Evolutionary conservation across 176 grass and related monocot genomes (phyloP).

Genomic region (Oropetium thomaeum): DNA sequence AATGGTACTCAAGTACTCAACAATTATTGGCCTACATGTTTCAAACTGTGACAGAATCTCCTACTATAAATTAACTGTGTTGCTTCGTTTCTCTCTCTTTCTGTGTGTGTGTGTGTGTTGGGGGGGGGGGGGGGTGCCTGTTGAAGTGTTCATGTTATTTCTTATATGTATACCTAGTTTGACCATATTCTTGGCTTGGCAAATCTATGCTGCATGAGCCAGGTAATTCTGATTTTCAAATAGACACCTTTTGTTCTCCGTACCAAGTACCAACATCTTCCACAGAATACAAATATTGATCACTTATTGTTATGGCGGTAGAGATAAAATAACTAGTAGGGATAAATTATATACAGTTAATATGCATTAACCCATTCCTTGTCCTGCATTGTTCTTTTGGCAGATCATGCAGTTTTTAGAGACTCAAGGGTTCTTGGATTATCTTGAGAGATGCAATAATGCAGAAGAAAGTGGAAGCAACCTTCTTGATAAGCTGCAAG

Average conservation of each 20-base stretch:
- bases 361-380: background rate
- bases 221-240: background rate
- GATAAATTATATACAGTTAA: background rate
- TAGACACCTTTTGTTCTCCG: background rate
- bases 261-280: background rate
- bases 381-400: constrained; percentile 42
- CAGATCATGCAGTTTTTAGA: constrained; percentile 98
- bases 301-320: background rate
- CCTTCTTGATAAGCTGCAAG: constrained; percentile 99
- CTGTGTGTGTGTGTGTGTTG: too few species aligned
- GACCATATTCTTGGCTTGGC: background rate
- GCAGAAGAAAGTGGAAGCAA: constrained; percentile 75
- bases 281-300: background rate
- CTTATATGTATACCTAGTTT: background rate
- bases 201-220: background rate
- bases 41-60: background rate
- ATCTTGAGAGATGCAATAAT: constrained; percentile 91
- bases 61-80: background rate
- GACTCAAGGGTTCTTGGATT: constrained; percentile 99
- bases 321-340: background rate
- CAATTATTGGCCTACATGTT: background rate
- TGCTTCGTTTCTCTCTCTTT: background rate
- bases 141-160: constrained; percentile 15
- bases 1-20: background rate
- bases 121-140: too few species aligned